phyloP scores from a whole-genome alignment of 1,139 yeast species.

The Saccharomyces hybrid region DNA sequence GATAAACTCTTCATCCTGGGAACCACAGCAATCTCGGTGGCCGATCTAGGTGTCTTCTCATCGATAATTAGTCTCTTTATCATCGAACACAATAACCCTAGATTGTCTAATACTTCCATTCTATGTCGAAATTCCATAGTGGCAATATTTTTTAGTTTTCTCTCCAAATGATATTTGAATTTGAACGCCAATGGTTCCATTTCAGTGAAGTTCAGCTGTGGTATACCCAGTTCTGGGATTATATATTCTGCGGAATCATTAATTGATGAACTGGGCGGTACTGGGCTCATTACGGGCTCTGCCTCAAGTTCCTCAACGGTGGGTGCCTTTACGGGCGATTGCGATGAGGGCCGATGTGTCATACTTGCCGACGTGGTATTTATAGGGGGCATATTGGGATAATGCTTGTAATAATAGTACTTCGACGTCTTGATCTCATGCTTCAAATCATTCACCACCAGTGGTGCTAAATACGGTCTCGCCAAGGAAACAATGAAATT shows the following conservation, averaged over 20 bases:
- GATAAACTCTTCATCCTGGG: constrained; percentile 77
- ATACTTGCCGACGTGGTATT: neutral
- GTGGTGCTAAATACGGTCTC: constrained; percentile 86
- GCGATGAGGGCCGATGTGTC: neutral
- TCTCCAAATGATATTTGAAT: constrained; percentile 36
- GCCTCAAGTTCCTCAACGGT: neutral
- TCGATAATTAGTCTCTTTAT: constrained; percentile 76
- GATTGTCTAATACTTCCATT: constrained; percentile 65
- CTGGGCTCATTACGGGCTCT: neutral
- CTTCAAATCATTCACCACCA: constrained; percentile 72
- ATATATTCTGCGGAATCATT: constrained; percentile 18
- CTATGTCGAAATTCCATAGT: constrained; percentile 77
- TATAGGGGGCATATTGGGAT: constrained; percentile 12
- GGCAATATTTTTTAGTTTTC: constrained; percentile 34
- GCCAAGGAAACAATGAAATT: constrained; percentile 86
- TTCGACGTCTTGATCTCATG: constrained; percentile 41
- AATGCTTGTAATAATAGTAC: constrained; percentile 32
- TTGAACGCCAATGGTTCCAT: constrained; percentile 42
- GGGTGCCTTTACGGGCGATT: neutral
- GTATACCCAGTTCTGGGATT: constrained; percentile 22
- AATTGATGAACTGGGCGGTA: neutral
- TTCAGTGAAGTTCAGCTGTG: constrained; percentile 30
- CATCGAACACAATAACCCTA: constrained; percentile 67
- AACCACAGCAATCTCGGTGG: constrained; percentile 79
- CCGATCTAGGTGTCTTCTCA: constrained; percentile 72